Base-by-base conservation (phyloP, 306 rosid species). In the Gastrolobium villosum region DNA sequence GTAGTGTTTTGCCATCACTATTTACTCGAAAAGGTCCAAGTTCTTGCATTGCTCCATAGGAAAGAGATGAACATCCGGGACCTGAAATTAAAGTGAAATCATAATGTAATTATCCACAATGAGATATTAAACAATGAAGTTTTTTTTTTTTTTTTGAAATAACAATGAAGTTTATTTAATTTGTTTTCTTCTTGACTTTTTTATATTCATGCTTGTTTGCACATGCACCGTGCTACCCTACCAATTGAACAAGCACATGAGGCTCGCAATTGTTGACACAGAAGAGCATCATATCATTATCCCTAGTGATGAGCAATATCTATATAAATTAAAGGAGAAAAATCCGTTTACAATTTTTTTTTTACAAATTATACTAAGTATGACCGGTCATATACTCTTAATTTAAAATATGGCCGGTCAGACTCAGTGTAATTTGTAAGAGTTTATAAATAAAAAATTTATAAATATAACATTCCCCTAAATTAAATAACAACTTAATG, bases 41-140 rank as follows among this genome's bases (percentile, higher is more conserved):
- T 75, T 95, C 99, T 72, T 91, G 97, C 98, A 95, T 91, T 82
- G 99, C 99, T 79, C 99, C 99, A 77, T 89, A 91, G 28, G 85
- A 98, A 20, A 95, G 85, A 45, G 99, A 95, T 4, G 99, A 95
- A 81, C 99, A 95, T 45, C 99, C 99, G 0, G 99, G 99, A 31
- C 99, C 99, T 95, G 81, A 15, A 44, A 20, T 20, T 20, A 20
- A 73, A 53, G n/a, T 53, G 10, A 34, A 59, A 74, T 5, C 0
- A 68, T 60, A 66, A n/a, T 7, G 3, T 55, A 45, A 36, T 71
- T 46, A 71, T 2, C 31, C 20, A 50, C 11, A 63, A 44, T 35
- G 6, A 69, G 26, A 20, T 20, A 20, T 20, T 26, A 4, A 6
- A 9, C 1, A 55, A 41, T 76, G 52, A 40, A 30, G 3, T 62